Evolutionary conservation across 768 basidiomycete genomes (phyloP), one percentile per base, ranked within the genome.

Genomic region (Agrocybe pediades): DNA sequence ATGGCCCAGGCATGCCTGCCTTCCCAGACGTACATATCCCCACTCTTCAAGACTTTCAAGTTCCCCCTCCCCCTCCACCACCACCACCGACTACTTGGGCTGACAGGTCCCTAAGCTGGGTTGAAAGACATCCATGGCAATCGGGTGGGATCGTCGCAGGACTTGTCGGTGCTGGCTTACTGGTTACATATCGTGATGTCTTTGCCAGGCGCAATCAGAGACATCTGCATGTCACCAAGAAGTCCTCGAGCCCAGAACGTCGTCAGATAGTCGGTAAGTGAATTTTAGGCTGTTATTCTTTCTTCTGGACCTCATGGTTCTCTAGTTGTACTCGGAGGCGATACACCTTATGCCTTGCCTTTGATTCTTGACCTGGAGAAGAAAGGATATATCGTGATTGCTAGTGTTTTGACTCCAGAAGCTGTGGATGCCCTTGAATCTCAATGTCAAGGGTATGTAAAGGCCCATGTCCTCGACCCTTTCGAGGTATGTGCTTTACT

Each of bases 361-460:
- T 69, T 95, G 39, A 85, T 94, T 49, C 62, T 81, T 42, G 86
- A 87, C 49, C 75, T 95, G 41, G 90, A 93, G 71, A 78, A 75
- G 62, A 82, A 85, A 55, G 92, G 90, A 0, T 95, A 88, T 62
- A 88, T 94, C 61, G 87, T 95, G 30, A 84, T 95, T 57, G 77
- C 86, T 3, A 94, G 88, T 55, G 92, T 93, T 16, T 73, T 84
- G 0, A 83, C 80, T 5, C 80, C 86, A 0, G 85, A 86, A 49
- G 82, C 82, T n/a, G 84, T 83, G 29, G 75, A 80, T 15, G 72
- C 70, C 15, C 71, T 95, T 41, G 92, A 95, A 67, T 74, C 72
- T 29, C 73, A 75, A 55, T 81, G 84, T 21, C 77, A 86, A 57
- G 94, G 94, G 23, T 93, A 83, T 68, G 82, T 93, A 51, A 86